Conservation (phyloP, 108 stramenopile genomes). For the Discostella stelligeroides region DNA sequence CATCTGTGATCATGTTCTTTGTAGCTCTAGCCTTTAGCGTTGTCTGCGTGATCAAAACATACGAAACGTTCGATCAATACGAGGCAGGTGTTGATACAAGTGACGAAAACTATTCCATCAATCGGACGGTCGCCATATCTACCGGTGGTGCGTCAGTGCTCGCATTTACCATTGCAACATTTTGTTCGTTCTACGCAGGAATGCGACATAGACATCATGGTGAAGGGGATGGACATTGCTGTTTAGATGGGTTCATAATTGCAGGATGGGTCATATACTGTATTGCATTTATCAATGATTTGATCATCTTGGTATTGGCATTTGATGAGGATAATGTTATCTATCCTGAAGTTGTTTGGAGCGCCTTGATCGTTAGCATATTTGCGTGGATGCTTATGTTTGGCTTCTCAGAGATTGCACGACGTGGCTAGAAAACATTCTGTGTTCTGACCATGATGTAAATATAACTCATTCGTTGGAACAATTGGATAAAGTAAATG, state of each 20-base stretch:
- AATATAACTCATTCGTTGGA: not conserved
- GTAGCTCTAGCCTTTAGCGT: constrained; percentile 3
- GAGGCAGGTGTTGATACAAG: not conserved
- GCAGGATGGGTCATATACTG: constrained; percentile 22
- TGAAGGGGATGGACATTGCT: constrained; percentile 5
- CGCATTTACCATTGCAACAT: constrained; percentile 19
- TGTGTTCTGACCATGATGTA: not conserved
- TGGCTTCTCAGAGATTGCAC: constrained; percentile 14
- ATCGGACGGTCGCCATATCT: constrained; percentile 18
- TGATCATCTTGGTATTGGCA: constrained; percentile 31
- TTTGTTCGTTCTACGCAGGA: constrained; percentile 23
- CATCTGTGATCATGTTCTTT: constrained; percentile 14
- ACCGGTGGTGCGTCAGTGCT: constrained; percentile 13
- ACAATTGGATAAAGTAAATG: not conserved
- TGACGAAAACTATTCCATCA: constrained; percentile 1
- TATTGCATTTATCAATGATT: constrained; percentile 20
- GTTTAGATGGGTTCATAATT: constrained; percentile 23
- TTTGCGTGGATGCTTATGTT: constrained; percentile 10
- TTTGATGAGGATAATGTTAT: constrained; percentile 33
- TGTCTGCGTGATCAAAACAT: constrained; percentile 2
- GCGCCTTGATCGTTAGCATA: constrained; percentile 9
- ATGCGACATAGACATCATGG: constrained; percentile 22
- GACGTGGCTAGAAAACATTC: not conserved
- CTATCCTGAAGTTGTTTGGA: constrained; percentile 9
- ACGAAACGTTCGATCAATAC: not conserved